Evolutionary conservation across 202 grass and related monocot species (phyloP).

Genomic region (Panicum virgatum): DNA sequence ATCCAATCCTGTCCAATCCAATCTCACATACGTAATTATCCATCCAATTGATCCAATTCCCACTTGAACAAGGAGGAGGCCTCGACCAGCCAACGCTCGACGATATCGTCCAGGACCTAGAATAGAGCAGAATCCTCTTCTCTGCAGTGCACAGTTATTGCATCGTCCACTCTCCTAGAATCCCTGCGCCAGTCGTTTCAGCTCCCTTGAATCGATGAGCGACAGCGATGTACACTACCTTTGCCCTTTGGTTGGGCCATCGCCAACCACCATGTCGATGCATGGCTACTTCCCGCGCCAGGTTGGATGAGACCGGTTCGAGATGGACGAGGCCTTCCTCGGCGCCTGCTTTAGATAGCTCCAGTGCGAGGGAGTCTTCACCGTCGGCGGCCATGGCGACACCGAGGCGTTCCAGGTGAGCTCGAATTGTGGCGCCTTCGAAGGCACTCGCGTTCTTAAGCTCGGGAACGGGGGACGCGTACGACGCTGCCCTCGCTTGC

Average conservation of each 20-base stretch:
- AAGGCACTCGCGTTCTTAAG: slow-evolving; percentile 24
- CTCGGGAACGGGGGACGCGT: slow-evolving; percentile 33
- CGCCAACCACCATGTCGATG: slow-evolving; percentile 38
- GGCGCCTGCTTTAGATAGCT: slow-evolving; percentile 43
- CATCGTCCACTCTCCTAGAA: slow-evolving; percentile 47
- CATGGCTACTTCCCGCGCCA: slow-evolving; percentile 39
- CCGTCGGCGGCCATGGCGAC: not conserved
- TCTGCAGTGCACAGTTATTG: slow-evolving; percentile 23
- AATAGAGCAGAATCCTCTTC: slow-evolving; percentile 15
- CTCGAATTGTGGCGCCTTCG: slow-evolving; percentile 6
- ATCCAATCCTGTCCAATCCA: too few relatives aligned
- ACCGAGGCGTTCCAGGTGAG: not conserved
- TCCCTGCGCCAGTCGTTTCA: slow-evolving; percentile 26
- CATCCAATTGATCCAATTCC: too few relatives aligned
- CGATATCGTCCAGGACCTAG: too few relatives aligned
- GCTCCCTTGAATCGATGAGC: not conserved
- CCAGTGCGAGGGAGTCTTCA: slow-evolving; percentile 23
- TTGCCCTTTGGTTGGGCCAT: slow-evolving; percentile 44
- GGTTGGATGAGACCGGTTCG: slow-evolving; percentile 38
- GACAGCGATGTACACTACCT: slow-evolving; percentile 40
- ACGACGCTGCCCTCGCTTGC: slow-evolving; percentile 44
- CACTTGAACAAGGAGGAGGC: too few relatives aligned
- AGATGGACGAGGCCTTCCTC: slow-evolving; percentile 48
- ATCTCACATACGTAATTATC: too few relatives aligned
- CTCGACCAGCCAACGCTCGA: too few relatives aligned